Conservation (phyloP, 2,329 filamentous ascomycete genomes). For the Aspergillus spinulosporus region DNA sequence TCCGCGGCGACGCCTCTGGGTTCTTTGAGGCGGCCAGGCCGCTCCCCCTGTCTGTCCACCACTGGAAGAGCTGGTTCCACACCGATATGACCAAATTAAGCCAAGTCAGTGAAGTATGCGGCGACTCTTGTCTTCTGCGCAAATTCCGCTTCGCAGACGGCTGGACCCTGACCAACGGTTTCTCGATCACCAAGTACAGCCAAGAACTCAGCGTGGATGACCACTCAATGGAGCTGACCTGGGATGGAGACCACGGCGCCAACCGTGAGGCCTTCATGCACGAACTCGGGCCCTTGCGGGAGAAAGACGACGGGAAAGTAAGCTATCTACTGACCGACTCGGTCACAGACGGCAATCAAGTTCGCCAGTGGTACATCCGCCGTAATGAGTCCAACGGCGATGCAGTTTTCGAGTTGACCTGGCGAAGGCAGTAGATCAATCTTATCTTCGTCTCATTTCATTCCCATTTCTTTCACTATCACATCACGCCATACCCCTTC, state of each 20-base stretch:
- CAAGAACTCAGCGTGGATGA: constrained; percentile 46
- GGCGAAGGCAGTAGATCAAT: constrained; percentile 24
- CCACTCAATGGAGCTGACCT: constrained; percentile 56
- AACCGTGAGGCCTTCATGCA: constrained; percentile 50
- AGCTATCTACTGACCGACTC: constrained; percentile 53
- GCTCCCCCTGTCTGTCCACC: constrained; percentile 59
- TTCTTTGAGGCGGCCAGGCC: constrained; percentile 60
- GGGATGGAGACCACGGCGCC: constrained; percentile 48
- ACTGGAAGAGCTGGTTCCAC: constrained; percentile 64
- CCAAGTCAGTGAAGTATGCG: constrained; percentile 54
- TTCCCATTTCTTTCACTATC: constrained; percentile 1
- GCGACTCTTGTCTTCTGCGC: constrained; percentile 57
- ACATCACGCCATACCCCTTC: neutral
- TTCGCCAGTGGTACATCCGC: constrained; percentile 59
- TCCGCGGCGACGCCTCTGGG: constrained; percentile 56
- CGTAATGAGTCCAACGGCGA: constrained; percentile 43
- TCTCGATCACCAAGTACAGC: constrained; percentile 56
- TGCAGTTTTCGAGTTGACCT: constrained; percentile 44
- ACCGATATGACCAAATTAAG: constrained; percentile 53
- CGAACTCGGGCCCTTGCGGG: constrained; percentile 55
- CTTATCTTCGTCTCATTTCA: neutral
- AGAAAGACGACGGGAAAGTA: constrained; percentile 51
- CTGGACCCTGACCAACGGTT: constrained; percentile 60
- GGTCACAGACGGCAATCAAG: constrained; percentile 43
- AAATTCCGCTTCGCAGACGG: constrained; percentile 52